Percentiles rank a stretch among this genome's conserved stretches.
Conservation (phyloP, 2,329 filamentous ascomycete species). For the Nemania sp. region DNA sequence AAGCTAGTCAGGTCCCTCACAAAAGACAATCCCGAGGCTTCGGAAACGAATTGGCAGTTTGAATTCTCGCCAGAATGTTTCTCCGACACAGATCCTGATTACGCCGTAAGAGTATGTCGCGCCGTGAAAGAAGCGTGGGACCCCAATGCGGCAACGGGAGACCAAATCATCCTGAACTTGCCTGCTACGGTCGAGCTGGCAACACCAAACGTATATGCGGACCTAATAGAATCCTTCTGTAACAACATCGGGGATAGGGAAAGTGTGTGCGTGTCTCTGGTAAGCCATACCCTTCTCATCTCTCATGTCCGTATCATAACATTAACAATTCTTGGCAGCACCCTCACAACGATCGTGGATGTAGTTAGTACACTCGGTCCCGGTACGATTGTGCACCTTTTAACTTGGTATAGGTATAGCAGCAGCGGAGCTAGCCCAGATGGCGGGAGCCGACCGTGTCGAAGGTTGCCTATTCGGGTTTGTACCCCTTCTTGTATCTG, state of each 20-base stretch:
- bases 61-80: constrained; percentile 90
- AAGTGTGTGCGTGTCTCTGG: constrained; percentile 80
- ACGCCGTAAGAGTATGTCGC: constrained; percentile 78
- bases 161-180: constrained; percentile 89
- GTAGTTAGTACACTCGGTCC: constrained; percentile 48
- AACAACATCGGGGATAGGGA: constrained; percentile 84
- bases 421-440: constrained; percentile 91
- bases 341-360: constrained; percentile 94
- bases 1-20: constrained; percentile 89
- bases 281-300: background rate
- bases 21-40: constrained; percentile 74
- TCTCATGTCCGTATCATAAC: background rate
- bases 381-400: background rate
- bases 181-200: constrained; percentile 96
- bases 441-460: constrained; percentile 94
- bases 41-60: constrained; percentile 76
- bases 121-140: constrained; percentile 92
- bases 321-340: constrained; percentile 66
- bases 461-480: constrained; percentile 86
- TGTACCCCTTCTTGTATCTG: background rate
- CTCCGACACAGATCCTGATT: constrained; percentile 88
- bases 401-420: constrained; percentile 70
- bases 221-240: constrained; percentile 97
- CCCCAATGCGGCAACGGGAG: background rate
- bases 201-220: constrained; percentile 94